Base-by-base conservation (phyloP, 306 rosid genomes). In the Pyrus betulifolia region DNA sequence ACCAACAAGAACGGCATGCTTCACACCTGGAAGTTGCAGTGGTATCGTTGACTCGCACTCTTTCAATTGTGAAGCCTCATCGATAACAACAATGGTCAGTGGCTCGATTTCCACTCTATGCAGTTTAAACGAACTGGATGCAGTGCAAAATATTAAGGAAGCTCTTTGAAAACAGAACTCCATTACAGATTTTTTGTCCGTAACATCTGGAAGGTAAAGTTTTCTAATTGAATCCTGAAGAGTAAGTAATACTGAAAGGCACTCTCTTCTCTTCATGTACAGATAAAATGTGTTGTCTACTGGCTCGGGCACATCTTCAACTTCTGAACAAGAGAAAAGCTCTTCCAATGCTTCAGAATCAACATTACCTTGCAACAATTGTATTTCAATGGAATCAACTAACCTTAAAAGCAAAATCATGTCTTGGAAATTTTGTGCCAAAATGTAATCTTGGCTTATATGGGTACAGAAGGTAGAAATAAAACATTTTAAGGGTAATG, bases 11-110 rank as follows among this genome's bases (percentile, higher is more conserved):
- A 92, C 69, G 6, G 76, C 92, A 80, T 87, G 93, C 55, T 70
- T 72, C 46, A 90, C 38, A 51, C 78, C 76, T 0, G 81, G 87
- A 83, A 90, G 86, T 46, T 78, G 96, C 1, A 92, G 65, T 46
- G 97, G 91, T 62, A 92, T 92, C 12, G 77, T 8, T 49, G 97
- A 92, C 77, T 92, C 97, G 9, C 96, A 85, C 84, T 90, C 97
- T 69, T 80, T 88, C 72, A 92, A 33, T 18, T 90, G 96, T 9
- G 97, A 90, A 46, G 96, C 97, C 80, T 92, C 97, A 70, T 89
- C 97, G 35, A 89, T 84, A 33, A 89, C 87, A 67, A 89, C 78
- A 74, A 88, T 2, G 13, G 13, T 11, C 78, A 85, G 45, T 8
- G 97, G 90, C 22, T 63, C 6, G 68, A 85, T 79, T 55, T 1